phyloP scores from a whole-genome alignment of 2,329 filamentous ascomycete genomes.

The Colletotrichum liaoningense region DNA sequence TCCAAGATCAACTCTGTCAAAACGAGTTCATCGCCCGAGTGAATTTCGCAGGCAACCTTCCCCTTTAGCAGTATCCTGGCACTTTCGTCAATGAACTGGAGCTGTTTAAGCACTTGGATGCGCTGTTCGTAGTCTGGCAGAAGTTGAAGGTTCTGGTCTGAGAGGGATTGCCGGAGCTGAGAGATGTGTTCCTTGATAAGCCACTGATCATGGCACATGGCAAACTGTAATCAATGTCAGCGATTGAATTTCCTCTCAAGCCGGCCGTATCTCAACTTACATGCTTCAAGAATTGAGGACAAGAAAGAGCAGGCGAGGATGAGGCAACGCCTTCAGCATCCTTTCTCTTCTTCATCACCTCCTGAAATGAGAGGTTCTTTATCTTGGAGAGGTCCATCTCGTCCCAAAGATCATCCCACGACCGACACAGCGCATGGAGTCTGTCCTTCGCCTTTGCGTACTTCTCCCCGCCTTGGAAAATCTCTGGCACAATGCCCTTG shows the following conservation, averaged over 20 bases:
- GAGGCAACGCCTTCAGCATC: slow-evolving; percentile 73
- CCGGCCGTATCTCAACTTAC: slow-evolving; percentile 63
- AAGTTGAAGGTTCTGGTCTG: slow-evolving; percentile 94
- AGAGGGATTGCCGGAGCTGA: slow-evolving; percentile 87
- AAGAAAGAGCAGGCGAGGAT: slow-evolving; percentile 73
- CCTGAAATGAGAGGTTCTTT: slow-evolving; percentile 84
- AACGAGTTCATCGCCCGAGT: slow-evolving; percentile 95
- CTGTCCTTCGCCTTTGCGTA: slow-evolving; percentile 71
- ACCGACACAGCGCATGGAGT: slow-evolving; percentile 75
- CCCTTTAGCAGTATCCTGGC: slow-evolving; percentile 94
- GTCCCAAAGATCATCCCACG: slow-evolving; percentile 84
- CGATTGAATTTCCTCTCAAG: slow-evolving; percentile 2
- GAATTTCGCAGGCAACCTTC: slow-evolving; percentile 98
- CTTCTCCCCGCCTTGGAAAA: slow-evolving; percentile 64
- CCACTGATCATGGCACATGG: slow-evolving; percentile 97
- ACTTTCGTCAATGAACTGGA: slow-evolving; percentile 90
- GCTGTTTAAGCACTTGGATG: slow-evolving; percentile 89
- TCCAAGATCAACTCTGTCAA: slow-evolving; percentile 96
- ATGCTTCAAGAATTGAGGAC: slow-evolving; percentile 87
- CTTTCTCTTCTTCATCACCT: slow-evolving; percentile 79
- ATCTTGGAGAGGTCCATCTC: slow-evolving; percentile 86
- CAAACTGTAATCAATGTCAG: slow-evolving; percentile 72
- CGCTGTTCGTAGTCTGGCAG: slow-evolving; percentile 97
- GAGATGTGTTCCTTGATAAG: slow-evolving; percentile 93
- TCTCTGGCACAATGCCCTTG: slow-evolving; percentile 69